phyloP scores from a whole-genome alignment of 164 flowering plant genomes.

The Aristolochia californica region DNA sequence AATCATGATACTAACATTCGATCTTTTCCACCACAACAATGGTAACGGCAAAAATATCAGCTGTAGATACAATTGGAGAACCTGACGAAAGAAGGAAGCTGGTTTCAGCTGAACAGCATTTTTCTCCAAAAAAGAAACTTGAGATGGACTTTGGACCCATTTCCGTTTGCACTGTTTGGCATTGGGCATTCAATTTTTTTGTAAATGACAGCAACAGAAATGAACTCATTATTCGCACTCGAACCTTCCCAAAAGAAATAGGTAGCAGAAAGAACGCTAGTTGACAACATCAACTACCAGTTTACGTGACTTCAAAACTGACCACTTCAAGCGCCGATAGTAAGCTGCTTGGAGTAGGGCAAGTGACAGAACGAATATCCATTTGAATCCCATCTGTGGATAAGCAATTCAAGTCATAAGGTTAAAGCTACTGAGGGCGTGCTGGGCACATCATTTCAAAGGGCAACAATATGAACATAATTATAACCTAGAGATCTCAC shows the following conservation, averaged over 20 bases:
- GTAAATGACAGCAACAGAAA: no score
- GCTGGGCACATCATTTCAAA: no score
- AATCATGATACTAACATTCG: no score
- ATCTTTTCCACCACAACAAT: no score
- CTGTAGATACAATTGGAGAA: no score
- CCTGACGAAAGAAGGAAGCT: no score
- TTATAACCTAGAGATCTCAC: conserved; percentile 17
- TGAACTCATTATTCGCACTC: neutral
- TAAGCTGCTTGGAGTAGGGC: conserved; percentile 33
- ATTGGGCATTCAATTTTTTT: no score
- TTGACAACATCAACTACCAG: conserved; percentile 26
- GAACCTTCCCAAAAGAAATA: neutral
- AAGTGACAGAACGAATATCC: conserved; percentile 27
- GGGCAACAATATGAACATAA: neutral
- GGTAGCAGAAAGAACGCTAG: conserved; percentile 9
- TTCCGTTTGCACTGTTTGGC: no score
- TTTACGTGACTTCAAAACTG: conserved; percentile 26
- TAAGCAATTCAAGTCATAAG: neutral
- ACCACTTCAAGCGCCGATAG: conserved; percentile 30
- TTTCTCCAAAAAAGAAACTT: no score
- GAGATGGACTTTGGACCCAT: no score
- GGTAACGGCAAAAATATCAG: no score
- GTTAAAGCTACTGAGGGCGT: neutral
- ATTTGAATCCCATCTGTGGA: conserved; percentile 31
- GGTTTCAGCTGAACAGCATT: no score